These are phyloP conservation scores for Cicer arietinum DNA, from an alignment of 306 rosid species.

Conservation along the genomic window DNA sequence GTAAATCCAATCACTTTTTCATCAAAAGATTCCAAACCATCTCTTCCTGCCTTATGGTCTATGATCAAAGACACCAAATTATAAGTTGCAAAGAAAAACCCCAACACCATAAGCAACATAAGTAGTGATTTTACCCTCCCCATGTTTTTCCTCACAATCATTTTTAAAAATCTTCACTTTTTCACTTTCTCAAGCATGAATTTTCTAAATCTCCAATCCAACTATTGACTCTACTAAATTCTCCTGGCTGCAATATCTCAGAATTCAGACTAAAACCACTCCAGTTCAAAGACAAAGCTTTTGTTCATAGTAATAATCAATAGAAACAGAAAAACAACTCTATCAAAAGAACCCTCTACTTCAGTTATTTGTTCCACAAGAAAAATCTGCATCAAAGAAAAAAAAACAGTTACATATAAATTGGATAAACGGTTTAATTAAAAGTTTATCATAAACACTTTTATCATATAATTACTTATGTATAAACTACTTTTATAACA, in stretches of 20 bases:
- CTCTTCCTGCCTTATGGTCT: slow-evolving; percentile 56
- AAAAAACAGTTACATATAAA: slow-evolving; percentile 17
- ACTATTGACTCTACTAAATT: slow-evolving; percentile 40
- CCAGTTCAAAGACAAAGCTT: slow-evolving; percentile 23
- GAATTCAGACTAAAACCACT: slow-evolving; percentile 33
- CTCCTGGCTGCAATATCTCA: slow-evolving; percentile 30
- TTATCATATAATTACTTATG: too few species aligned
- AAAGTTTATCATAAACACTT: too few species aligned
- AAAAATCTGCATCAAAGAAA: slow-evolving; percentile 49
- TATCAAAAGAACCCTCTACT: neutral
- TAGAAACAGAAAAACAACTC: neutral
- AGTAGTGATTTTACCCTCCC: slow-evolving; percentile 68
- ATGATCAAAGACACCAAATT: slow-evolving; percentile 67
- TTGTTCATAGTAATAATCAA: slow-evolving; percentile 18
- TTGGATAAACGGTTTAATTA: neutral
- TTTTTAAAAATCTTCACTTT: slow-evolving; percentile 36
- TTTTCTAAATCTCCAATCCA: slow-evolving; percentile 34
- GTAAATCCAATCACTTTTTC: slow-evolving; percentile 34
- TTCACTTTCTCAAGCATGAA: slow-evolving; percentile 29
- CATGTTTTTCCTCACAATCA: slow-evolving; percentile 71
- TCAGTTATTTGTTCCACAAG: slow-evolving; percentile 41
- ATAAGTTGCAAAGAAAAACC: slow-evolving; percentile 74
- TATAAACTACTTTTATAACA: too few species aligned
- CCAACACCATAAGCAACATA: slow-evolving; percentile 68
- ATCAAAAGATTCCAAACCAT: slow-evolving; percentile 49